Evolutionary conservation across 495 filamentous ascomycete genomes (phyloP), one percentile per base, ranked within the genome.

Genomic region (Tetracladium setigerum): DNA sequence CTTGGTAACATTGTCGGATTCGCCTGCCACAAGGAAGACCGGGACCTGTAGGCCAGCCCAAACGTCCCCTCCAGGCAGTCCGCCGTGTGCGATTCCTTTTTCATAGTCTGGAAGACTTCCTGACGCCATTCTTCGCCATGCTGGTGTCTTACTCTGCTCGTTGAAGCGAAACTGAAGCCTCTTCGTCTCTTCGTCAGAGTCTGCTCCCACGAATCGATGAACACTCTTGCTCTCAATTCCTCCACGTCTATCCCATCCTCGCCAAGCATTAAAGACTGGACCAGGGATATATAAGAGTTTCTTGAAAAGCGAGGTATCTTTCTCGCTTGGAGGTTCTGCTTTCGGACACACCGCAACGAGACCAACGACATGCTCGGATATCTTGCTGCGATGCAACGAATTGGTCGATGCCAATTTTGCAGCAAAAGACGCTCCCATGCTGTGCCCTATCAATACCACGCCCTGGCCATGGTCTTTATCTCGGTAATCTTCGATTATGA

Each of bases 151-250:
- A 50, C 84, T 91, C 58, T 49, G 87, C 43, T 73, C 72, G 63
- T 97, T 97, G 69, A 83, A 96, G 17, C 79, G 78, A 19, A 84
- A 61, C 62, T 97, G 91, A 31, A 95, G 70, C 47, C 76, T 78
- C 60, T 84, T 85, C 1, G 84, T 77, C 57, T 90, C 86, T 2
- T 68, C 58, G 34, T 91, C 86, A 10, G 87, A 88, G 50, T 77
- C 69, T 12, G 66, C 63, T 4, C 90, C 91, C 11, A 90, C 84
- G 60, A 95, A 87, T 17, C 91, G 75, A 30, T 62, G 71, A 36
- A 97, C 87, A 50, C 88, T 95, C 16, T 73, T 68, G 52, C 89
- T 95, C 16, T 88, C 60, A 0, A 73, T 63, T 3, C 91, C 91
- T 30, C 90, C 89, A 27, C 84, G 72, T 38, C 85, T 71, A 62